Evolutionary conservation across 2,329 filamentous ascomycete species (phyloP).

Genomic region (Ascosphaera apis): DNA sequence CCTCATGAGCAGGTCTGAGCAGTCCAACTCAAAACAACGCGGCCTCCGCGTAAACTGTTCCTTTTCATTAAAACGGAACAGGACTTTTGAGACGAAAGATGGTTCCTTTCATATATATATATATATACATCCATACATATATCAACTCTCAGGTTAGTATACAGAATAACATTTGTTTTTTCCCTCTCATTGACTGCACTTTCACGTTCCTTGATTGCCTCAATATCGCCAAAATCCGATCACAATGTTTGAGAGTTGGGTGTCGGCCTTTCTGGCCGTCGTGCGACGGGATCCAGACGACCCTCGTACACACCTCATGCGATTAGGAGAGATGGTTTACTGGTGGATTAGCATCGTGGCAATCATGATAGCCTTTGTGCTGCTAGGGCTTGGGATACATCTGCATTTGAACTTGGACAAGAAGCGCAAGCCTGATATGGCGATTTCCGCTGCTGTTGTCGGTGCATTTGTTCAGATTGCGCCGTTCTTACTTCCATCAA

Average conservation of each 20-base stretch:
- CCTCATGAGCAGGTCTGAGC: no score
- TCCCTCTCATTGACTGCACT: no score
- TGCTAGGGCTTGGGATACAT: neutral
- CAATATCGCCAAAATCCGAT: no score
- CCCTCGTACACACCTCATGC: neutral
- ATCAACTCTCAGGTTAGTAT: no score
- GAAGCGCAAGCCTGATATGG: neutral
- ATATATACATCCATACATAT: no score
- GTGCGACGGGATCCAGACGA: neutral
- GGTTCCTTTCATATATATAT: no score
- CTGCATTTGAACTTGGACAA: neutral
- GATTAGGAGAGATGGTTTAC: neutral
- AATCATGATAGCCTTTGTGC: neutral
- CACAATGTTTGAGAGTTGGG: neutral
- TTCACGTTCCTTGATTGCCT: no score
- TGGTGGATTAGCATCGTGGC: neutral
- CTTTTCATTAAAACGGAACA: no score
- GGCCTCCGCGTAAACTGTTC: no score
- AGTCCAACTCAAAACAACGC: no score
- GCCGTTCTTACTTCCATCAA: neutral
- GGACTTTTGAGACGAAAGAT: no score
- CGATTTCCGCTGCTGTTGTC: neutral
- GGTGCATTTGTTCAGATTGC: neutral
- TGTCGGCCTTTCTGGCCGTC: neutral
- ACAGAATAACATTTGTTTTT: no score